Conservation (phyloP, 495 filamentous ascomycete species). For the Xylaria cubensis region DNA sequence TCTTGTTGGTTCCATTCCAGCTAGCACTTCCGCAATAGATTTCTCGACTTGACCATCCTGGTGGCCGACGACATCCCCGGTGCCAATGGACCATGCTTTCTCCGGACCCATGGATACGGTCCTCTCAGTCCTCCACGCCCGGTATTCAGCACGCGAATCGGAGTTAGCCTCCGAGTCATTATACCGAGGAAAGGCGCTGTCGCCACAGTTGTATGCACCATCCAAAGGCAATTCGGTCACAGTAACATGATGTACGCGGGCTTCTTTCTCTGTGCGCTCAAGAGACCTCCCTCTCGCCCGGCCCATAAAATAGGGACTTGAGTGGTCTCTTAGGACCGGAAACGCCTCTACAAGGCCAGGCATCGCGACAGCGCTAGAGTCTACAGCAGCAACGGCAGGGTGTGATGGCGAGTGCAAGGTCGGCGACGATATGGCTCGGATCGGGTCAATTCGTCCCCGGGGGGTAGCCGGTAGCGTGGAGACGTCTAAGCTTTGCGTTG, state of each 20-base stretch:
- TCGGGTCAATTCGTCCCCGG: slow-evolving; percentile 30
- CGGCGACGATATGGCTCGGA: slow-evolving; percentile 33
- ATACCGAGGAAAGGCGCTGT: slow-evolving; percentile 41
- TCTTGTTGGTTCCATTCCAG: slow-evolving; percentile 78
- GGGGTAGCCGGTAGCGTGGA: slow-evolving; percentile 41
- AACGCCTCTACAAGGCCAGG: slow-evolving; percentile 36
- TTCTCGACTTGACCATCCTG: slow-evolving; percentile 71
- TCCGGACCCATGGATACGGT: slow-evolving; percentile 52
- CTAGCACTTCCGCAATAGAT: slow-evolving; percentile 80
- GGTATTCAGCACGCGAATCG: slow-evolving; percentile 46
- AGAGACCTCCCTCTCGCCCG: slow-evolving; percentile 45
- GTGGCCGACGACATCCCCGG: slow-evolving; percentile 45
- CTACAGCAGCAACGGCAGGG: slow-evolving; percentile 14
- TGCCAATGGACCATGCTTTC: slow-evolving; percentile 64
- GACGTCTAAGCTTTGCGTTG: slow-evolving; percentile 37
- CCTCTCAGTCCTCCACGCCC: slow-evolving; percentile 53
- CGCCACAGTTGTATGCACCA: slow-evolving; percentile 42
- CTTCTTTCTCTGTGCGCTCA: slow-evolving; percentile 54
- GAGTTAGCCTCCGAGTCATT: slow-evolving; percentile 33
- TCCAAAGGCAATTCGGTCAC: slow-evolving; percentile 15
- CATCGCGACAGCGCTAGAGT: slow-evolving; percentile 33
- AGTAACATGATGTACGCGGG: slow-evolving; percentile 36
- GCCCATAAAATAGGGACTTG: slow-evolving; percentile 40
- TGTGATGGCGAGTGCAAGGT: slow-evolving; percentile 27
- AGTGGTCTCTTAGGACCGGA: slow-evolving; percentile 46